Conservation (phyloP, 176 grass and related monocot genomes). For the bread wheat (Triticum aestivum) region IWGSC_CS_RefSeq_v2.1 NC_057794.1:484613753-484614252, state of each 20-base stretch:
- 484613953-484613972: too few species aligned
- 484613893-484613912: neutral
- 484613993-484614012: neutral
- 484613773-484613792: conserved; percentile 29
- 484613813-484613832: neutral
- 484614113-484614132: too few species aligned
- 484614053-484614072: neutral
- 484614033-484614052: neutral
- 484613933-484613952: too few species aligned
- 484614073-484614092: neutral
- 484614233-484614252: too few species aligned
- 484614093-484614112: too few species aligned
- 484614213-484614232: too few species aligned
- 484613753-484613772: neutral
- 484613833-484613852: neutral
- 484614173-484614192: too few species aligned
- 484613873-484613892: neutral
- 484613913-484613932: neutral
- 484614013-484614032: neutral
- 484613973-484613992: neutral
- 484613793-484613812: neutral
- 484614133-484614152: too few species aligned
- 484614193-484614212: too few species aligned
- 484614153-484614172: too few species aligned
- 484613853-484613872: neutral